Conservation (phyloP, 2,329 filamentous ascomycete species). For the Ophiostoma perfectum region DNA sequence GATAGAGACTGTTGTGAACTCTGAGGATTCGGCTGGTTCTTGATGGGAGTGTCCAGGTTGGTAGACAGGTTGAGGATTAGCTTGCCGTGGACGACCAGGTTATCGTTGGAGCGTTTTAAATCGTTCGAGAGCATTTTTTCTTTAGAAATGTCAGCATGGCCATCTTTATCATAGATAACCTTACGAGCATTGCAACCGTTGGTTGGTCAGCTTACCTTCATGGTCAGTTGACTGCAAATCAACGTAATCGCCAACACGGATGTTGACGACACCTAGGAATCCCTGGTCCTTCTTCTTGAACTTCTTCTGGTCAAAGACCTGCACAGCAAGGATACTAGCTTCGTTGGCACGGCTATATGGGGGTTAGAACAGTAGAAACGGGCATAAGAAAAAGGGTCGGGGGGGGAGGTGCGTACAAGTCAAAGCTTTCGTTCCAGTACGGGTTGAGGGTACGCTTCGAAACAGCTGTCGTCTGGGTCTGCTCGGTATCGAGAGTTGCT, state of each 20-base stretch:
- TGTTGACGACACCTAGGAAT: slow-evolving; percentile 95
- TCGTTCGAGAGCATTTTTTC: slow-evolving; percentile 92
- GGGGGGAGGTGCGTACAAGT: slow-evolving; percentile 62
- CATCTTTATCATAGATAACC: slow-evolving; percentile 27
- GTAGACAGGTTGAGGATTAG: slow-evolving; percentile 95
- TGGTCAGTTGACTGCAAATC: slow-evolving; percentile 77
- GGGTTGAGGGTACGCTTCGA: slow-evolving; percentile 97
- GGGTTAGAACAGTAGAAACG: neutral
- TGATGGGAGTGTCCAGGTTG: slow-evolving; percentile 69
- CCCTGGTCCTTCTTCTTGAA: slow-evolving; percentile 99
- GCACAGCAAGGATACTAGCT: slow-evolving; percentile 92
- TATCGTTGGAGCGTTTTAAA: slow-evolving; percentile 96
- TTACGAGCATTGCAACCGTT: too few species aligned
- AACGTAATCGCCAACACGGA: slow-evolving; percentile 89
- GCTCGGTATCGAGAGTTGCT: slow-evolving; percentile 93
- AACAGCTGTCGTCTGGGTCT: slow-evolving; percentile 95
- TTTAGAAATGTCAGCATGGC: neutral
- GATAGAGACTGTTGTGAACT: slow-evolving; percentile 19
- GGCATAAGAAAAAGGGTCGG: neutral
- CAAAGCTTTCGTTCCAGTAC: slow-evolving; percentile 99
- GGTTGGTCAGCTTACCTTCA: slow-evolving; percentile 58
- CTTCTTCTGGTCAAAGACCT: slow-evolving; percentile 99
- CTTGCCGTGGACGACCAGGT: slow-evolving; percentile 95
- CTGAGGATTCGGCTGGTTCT: slow-evolving; percentile 22
- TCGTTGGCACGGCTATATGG: slow-evolving; percentile 72